These are phyloP conservation scores for Debaryomyces subglobosus DNA, from an alignment of 1,139 yeast species.

Conservation along the genomic window DNA sequence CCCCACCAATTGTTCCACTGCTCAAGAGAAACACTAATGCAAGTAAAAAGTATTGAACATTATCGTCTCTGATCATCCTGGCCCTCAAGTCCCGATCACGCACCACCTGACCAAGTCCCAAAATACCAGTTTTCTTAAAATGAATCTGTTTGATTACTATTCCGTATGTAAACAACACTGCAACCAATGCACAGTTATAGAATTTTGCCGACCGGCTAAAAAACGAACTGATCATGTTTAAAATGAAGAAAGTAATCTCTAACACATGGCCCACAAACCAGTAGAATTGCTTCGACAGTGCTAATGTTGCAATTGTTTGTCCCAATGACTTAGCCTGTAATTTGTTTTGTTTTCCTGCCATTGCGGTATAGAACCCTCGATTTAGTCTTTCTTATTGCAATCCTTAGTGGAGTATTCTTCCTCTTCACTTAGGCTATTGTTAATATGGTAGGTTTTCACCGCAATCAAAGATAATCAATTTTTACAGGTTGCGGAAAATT, in stretches of 20 bases:
- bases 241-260: slow-evolving; percentile 37
- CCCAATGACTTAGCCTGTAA: slow-evolving; percentile 9
- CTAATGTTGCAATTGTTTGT: slow-evolving; percentile 16
- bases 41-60: slow-evolving; percentile 50
- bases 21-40: slow-evolving; percentile 40
- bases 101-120: slow-evolving; percentile 19
- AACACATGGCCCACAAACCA: slow-evolving; percentile 56
- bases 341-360: slow-evolving; percentile 2
- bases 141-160: slow-evolving; percentile 54
- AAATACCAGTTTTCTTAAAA: slow-evolving; percentile 29
- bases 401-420: not conserved
- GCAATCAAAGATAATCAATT: not conserved
- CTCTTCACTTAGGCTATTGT: not conserved
- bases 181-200: slow-evolving; percentile 41
- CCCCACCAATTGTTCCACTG: slow-evolving; percentile 33
- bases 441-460: not conserved
- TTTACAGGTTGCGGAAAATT: not conserved
- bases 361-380: not conserved
- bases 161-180: slow-evolving; percentile 48
- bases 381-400: not conserved
- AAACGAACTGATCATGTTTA: slow-evolving; percentile 35
- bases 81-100: slow-evolving; percentile 7
- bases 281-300: slow-evolving; percentile 50
- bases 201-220: slow-evolving; percentile 32
- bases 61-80: slow-evolving; percentile 44